Evolutionary conservation across 306 rosid genomes (phyloP).

Genomic region (Amphicarpaea edgeworthii): DNA sequence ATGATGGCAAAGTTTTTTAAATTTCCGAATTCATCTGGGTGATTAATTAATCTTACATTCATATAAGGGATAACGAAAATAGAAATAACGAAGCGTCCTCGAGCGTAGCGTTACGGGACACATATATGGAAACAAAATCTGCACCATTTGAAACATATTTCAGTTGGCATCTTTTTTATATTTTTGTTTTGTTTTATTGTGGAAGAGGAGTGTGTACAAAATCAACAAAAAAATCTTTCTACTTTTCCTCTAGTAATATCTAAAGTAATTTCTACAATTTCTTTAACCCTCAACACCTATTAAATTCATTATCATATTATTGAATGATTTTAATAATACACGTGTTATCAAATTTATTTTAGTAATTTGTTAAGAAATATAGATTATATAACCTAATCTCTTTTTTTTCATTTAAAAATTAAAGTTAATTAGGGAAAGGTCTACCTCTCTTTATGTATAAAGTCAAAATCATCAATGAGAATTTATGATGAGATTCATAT

Average conservation of each 20-base stretch:
- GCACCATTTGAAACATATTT: background rate
- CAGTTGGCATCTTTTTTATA: background rate
- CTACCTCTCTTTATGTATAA: too few species aligned
- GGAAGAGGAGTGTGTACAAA: background rate
- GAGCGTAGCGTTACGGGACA: background rate
- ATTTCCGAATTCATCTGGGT: background rate
- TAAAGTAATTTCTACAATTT: too few species aligned
- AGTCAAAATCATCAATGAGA: background rate
- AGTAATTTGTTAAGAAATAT: background rate
- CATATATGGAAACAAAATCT: background rate
- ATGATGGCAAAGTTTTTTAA: constrained; percentile 30
- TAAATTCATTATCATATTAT: background rate
- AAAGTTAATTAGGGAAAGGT: background rate
- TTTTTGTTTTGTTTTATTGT: background rate
- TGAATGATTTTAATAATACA: background rate
- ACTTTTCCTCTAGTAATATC: too few species aligned
- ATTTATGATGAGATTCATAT: background rate
- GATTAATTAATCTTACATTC: background rate
- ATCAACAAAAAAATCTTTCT: background rate
- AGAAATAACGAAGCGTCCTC: constrained; percentile 1
- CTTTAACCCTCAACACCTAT: background rate
- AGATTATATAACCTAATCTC: too few species aligned
- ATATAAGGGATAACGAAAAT: background rate
- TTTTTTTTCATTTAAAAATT: background rate
- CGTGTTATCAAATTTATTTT: background rate